These are phyloP conservation scores for Ogataea nitratoaversa DNA, from an alignment of 805 yeast species.

Conservation along the genomic window DNA sequence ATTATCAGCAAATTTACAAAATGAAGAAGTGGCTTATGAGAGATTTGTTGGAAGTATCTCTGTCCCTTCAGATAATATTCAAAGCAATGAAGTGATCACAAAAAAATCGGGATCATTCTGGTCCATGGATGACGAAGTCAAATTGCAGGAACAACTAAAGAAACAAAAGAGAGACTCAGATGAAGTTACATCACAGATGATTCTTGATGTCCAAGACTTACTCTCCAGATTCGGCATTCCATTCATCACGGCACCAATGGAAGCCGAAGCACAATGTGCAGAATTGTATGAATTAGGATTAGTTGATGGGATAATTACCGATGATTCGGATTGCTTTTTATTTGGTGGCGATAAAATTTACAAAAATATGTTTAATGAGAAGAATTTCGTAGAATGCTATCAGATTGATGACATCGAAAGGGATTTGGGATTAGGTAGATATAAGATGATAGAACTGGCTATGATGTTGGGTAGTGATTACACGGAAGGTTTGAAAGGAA, in stretches of 20 bases:
- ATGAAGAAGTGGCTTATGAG: slow-evolving; percentile 72
- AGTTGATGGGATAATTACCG: slow-evolving; percentile 95
- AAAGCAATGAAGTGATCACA: too few relatives aligned
- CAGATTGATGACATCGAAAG: slow-evolving; percentile 50
- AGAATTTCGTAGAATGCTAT: slow-evolving; percentile 86
- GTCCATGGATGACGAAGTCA: slow-evolving; percentile 39
- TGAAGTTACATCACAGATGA: slow-evolving; percentile 82
- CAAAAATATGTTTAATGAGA: slow-evolving; percentile 91
- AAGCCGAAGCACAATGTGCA: slow-evolving; percentile 98
- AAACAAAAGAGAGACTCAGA: slow-evolving; percentile 84
- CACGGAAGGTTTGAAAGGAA: slow-evolving; percentile 86
- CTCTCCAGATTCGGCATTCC: slow-evolving; percentile 90
- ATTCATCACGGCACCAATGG: slow-evolving; percentile 94
- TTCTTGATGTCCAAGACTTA: slow-evolving; percentile 85
- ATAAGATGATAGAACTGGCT: slow-evolving; percentile 74
- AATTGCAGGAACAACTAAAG: slow-evolving; percentile 55
- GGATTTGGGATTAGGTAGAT: slow-evolving; percentile 61
- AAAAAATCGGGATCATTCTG: slow-evolving; percentile 16
- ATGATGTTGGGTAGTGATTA: slow-evolving; percentile 89
- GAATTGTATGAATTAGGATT: slow-evolving; percentile 60
- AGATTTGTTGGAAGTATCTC: slow-evolving; percentile 46
- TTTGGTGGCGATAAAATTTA: slow-evolving; percentile 86
- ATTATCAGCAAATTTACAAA: slow-evolving; percentile 53
- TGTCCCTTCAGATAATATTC: slow-evolving; percentile 1
- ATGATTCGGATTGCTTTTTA: slow-evolving; percentile 93